Base-by-base conservation (phyloP, 2,329 filamentous ascomycete species). In the Exophiala spinifera region DNA sequence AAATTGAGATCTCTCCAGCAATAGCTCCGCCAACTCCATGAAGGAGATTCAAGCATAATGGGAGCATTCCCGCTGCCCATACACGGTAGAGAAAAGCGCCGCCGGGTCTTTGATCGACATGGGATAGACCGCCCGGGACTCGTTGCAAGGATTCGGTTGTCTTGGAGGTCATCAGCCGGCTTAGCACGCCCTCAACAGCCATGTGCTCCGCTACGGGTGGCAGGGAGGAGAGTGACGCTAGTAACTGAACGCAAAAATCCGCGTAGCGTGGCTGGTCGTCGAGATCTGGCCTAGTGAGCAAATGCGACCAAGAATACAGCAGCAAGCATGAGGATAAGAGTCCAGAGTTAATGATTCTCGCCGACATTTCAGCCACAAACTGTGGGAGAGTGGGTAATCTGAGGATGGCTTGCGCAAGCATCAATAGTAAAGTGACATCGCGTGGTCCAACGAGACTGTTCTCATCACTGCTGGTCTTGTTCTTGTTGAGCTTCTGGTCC, bases 271-370 rank as follows among this genome's bases (percentile, higher is more conserved):
- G 92, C 15, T 60, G 53, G 19, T 56, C 46, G 67, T 97, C 92
- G 23, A 85, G 84, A 53, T 87, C 81, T 33, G 54, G 45, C 13
- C 87, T 80, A 0, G 87, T 82, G 20, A 97, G 79, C 61, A 86
- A 84, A 69, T 97, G 91, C 3, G 92, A 84, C 94, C 94, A 99
- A 0, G 91, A 96, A 72, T 92, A 97, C 4, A 99, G 79, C 31
- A 88, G 90, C 4, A 87, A 85, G 0, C 91, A 91, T 57, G 91
- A 88, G 64, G 92, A 88, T 43, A 89, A 80, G 1, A 86, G 86
- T 60, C 88, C 85, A 52, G 78, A 79, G 56, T 81, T 78, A n/a
- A 79, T 72, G 51, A 86, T 76, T 67, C 91, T 85, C 44, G 83
- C 82, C 1, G 89, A 78, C 34, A 92, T 81, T 63, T 90, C 86